These are phyloP conservation scores for Piper betle DNA, from an alignment of 164 flowering plant genomes.

Conservation along the genomic window DNA sequence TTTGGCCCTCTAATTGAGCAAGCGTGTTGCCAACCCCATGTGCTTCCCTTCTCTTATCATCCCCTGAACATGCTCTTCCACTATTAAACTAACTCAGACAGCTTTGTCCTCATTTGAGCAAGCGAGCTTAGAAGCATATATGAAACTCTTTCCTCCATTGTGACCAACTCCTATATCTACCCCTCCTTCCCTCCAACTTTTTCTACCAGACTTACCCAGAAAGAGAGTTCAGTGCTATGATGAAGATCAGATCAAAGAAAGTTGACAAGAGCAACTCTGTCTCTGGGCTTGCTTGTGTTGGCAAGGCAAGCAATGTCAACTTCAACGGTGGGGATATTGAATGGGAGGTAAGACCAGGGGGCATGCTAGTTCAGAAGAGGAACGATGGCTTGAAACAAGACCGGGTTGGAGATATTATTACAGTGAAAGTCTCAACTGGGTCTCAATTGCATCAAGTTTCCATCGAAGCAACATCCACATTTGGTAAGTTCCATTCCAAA, in stretches of 20 bases:
- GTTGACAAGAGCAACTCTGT: conserved; percentile 44
- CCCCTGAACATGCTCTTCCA: conserved; percentile 5
- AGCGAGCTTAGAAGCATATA: not conserved
- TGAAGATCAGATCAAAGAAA: conserved; percentile 55
- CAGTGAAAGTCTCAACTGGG: conserved; percentile 47
- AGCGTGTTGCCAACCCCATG: conserved; percentile 41
- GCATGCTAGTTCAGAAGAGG: conserved; percentile 90
- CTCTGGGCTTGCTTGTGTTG: conserved; percentile 4
- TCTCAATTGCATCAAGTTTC: conserved; percentile 59
- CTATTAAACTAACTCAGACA: conserved; percentile 3
- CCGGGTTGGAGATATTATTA: conserved; percentile 29
- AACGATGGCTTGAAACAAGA: conserved; percentile 18
- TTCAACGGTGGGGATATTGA: conserved; percentile 29
- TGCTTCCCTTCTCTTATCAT: conserved; percentile 17
- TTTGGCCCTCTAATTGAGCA: conserved; percentile 29
- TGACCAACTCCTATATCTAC: conserved; percentile 16
- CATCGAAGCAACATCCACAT: conserved; percentile 68
- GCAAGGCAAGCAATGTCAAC: conserved; percentile 4
- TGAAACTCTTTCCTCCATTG: not conserved
- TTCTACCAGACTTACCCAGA: not conserved
- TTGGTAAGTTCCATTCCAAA: conserved; percentile 38
- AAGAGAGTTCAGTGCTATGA: conserved; percentile 13
- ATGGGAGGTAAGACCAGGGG: conserved; percentile 87
- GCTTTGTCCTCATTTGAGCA: not conserved
- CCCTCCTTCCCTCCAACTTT: not conserved